Base-by-base conservation (phyloP, 164 flowering plant species). In the Litsea cubeba region DNA sequence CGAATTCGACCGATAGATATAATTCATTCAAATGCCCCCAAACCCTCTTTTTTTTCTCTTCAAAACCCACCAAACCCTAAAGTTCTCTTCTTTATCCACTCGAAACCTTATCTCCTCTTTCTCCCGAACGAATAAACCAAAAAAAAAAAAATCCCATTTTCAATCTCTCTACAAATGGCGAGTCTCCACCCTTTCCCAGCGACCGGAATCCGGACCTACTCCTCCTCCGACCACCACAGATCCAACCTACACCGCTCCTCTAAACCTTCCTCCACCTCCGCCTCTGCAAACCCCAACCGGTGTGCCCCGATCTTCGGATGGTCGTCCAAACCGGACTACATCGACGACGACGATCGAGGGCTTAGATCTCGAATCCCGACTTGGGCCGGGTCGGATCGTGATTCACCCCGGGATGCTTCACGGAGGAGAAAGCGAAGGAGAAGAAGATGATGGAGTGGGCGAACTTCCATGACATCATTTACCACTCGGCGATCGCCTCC, bases 401-500 rank as follows among this genome's bases (percentile, higher is more conserved):
- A 51, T 82, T 80, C 77, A 25, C 81, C 6, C 89, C 84, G 0
- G 93, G 93, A 0, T 75, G 88, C 65, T 91, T 93, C 83, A 93
- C 97, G 20, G 91, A 82, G 72, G 93, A 91, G 77, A 93, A 93
- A 83, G 98, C 97, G 71, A 87, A 70, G 81, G 87, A 78, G 71
- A 70, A 83, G 83, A 81, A 76, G 90, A 88, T 89, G 17, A 80
- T 58, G 67, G 92, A 85, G 49, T 58, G 86, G 28, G 72, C 79
- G 64, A 75, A 85, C 20, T 91, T 87, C 71, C 97, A 93, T 74
- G 98, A 93, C 69, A 78, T 72, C 62, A 93, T 93, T 97, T 93
- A 93, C 75, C 98, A 91, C 80, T 93, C 95, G 14, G 89, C 96
- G 2, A 90, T 91, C 79, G 98, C 98, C 40, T 85, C 98, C 20